phyloP scores from a whole-genome alignment of 2,329 filamentous ascomycete genomes.

The Bimuria novae-zelandiae region DNA sequence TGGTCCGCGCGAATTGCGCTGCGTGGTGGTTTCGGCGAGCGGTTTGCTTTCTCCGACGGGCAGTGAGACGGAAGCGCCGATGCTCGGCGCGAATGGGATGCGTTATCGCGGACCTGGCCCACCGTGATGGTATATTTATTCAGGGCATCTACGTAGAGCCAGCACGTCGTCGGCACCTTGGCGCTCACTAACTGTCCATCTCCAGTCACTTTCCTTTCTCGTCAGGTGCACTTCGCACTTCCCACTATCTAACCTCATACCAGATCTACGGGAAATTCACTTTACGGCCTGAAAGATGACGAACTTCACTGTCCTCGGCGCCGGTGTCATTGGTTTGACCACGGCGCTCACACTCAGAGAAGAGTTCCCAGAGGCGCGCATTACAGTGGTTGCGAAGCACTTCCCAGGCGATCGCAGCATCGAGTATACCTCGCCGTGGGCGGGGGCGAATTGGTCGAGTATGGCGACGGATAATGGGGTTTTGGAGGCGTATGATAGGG shows the following conservation, averaged over 20 bases:
- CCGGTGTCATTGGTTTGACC: slow-evolving; percentile 69
- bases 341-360: slow-evolving; percentile 65
- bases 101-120: neutral
- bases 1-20: too few relatives aligned
- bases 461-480: slow-evolving; percentile 42
- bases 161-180: too few relatives aligned
- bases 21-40: neutral
- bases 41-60: neutral
- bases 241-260: too few relatives aligned
- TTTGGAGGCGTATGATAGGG: slow-evolving; percentile 36
- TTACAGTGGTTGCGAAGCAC: slow-evolving; percentile 81
- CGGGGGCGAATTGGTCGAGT: slow-evolving; percentile 78
- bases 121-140: too few relatives aligned
- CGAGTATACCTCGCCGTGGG: slow-evolving; percentile 89
- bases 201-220: too few relatives aligned
- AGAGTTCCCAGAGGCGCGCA: slow-evolving; percentile 56
- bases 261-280: too few relatives aligned
- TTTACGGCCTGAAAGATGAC: too few relatives aligned
- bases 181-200: too few relatives aligned
- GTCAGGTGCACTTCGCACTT: too few relatives aligned
- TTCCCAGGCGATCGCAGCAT: slow-evolving; percentile 94
- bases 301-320: slow-evolving; percentile 49
- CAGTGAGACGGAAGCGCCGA: neutral
- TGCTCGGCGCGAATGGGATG: neutral
- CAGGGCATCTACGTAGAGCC: too few relatives aligned